Percentiles rank a stretch among this genome's conserved stretches.
Conservation (phyloP, 306 rosid species). For the Cicer judaicum region DNA sequence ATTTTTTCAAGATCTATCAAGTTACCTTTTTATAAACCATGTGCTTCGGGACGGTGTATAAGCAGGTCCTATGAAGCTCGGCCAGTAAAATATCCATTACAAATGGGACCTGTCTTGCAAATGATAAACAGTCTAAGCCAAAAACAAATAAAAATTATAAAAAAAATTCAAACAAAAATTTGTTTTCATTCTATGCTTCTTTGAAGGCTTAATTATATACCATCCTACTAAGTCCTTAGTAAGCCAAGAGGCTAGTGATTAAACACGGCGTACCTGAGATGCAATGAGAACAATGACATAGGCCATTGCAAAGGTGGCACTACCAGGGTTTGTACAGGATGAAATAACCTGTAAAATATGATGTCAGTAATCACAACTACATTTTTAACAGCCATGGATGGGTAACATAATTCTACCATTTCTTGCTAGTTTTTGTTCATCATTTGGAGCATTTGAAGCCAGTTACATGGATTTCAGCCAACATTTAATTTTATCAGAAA, state of each 20-base stretch:
- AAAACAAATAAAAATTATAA: conserved; percentile 22
- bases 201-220: conserved; percentile 23
- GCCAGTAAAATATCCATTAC: conserved; percentile 84
- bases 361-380: conserved; percentile 30
- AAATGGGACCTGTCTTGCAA: conserved; percentile 67
- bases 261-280: conserved; percentile 69
- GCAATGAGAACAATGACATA: conserved; percentile 79
- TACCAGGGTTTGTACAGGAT: conserved; percentile 53
- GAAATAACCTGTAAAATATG: conserved; percentile 66
- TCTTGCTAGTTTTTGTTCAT: conserved; percentile 29
- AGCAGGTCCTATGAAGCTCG: conserved; percentile 82
- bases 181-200: conserved; percentile 23
- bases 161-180: neutral
- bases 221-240: conserved; percentile 10
- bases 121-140: conserved; percentile 33
- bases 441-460: conserved; percentile 33
- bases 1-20: conserved; percentile 39
- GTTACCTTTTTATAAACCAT: conserved; percentile 64
- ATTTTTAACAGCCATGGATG: conserved; percentile 30
- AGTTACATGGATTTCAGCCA: conserved; percentile 26
- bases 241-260: conserved; percentile 22
- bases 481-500: conserved; percentile 30
- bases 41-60: conserved; percentile 92
- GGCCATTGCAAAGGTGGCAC: conserved; percentile 72
- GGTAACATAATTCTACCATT: conserved; percentile 22